A percentile compares a stretch with the other conserved stretches of the same genome.
These are phyloP conservation scores for Leptosphaerulina australis DNA, from an alignment of 2,329 filamentous ascomycete species.

Conservation along the genomic window DNA sequence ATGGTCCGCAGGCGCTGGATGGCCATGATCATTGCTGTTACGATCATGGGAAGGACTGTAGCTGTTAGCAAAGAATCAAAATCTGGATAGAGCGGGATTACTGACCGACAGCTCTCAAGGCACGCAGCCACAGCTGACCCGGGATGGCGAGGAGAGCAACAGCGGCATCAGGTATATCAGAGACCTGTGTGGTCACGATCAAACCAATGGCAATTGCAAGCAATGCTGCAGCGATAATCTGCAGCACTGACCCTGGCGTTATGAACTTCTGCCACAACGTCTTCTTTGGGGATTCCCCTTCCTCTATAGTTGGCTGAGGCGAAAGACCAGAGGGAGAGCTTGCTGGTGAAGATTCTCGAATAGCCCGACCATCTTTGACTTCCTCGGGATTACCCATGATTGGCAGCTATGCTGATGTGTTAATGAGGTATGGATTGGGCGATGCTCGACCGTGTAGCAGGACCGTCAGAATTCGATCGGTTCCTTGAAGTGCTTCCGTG, in stretches of 20 bases:
- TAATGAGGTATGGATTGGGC: not conserved
- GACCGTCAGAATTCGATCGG: constrained; percentile 1
- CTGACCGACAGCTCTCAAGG: constrained; percentile 57
- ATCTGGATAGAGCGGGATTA: constrained; percentile 1
- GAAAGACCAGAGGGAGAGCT: constrained; percentile 17
- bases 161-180: constrained; percentile 53
- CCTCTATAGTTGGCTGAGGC: constrained; percentile 21
- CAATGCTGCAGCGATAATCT: constrained; percentile 58
- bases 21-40: constrained; percentile 60
- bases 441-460: not conserved
- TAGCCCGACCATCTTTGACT: constrained; percentile 20
- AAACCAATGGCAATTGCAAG: constrained; percentile 60
- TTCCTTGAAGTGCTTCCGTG: constrained; percentile 4
- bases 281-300: constrained; percentile 26
- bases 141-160: constrained; percentile 56
- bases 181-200: constrained; percentile 52
- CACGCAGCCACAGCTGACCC: constrained; percentile 58
- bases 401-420: not conserved
- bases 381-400: constrained; percentile 30
- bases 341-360: constrained; percentile 19
- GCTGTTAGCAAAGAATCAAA: not conserved
- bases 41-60: constrained; percentile 59
- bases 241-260: constrained; percentile 55
- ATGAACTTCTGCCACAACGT: constrained; percentile 48
- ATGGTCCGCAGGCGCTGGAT: constrained; percentile 57